Base-by-base conservation (phyloP, 148 eudicot species). In the Camellia sinensis region DNA sequence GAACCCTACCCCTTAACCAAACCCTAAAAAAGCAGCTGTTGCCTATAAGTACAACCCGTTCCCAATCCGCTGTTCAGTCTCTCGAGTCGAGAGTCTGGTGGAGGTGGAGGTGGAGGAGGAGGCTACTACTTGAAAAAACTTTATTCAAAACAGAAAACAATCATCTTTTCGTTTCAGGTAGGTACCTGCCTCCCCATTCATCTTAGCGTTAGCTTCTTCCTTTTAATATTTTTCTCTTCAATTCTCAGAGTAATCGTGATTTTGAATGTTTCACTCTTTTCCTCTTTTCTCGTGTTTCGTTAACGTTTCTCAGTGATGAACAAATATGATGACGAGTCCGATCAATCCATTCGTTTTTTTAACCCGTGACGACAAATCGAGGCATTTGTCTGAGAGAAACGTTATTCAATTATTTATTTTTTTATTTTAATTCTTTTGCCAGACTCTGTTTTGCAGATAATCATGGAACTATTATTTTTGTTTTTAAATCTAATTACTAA, bases 341-440 rank as follows among this genome's bases (percentile, higher is more conserved):
- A 86, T 86, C 57, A 70, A 82, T 86, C 85, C 89, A 86, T 86
- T 86, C 86, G 37, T 61, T 71, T 11, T 69, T 57, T 48, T n/a
- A 63, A 85, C 78, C 76, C 80, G 44, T 86, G 89, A 86, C 80
- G 89, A 81, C 83, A 40, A 81, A 75, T 79, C 85, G 88, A 77
- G 89, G 88, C 85, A 87, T 83, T 83, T 84, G 85, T 79, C 87
- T 79, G 90, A 87, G 90, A 83, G 90, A 71, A 85, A 78, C 29
- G 14, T 83, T 7, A 0, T 71, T 21, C 53, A 43, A 13, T 56
- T 45, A 29, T 29, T 22, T 22, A 11, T 80, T 46, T 46, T 67
- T 17, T 40, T 69, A n/a, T n/a, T 50, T 19, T 0, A 7, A 4
- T 43, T 65, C 3, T 77, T 48, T 48, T 21, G 37, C 22, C 63